Conservation (phyloP, 768 basidiomycete species). For the Crucibulum laeve region DNA sequence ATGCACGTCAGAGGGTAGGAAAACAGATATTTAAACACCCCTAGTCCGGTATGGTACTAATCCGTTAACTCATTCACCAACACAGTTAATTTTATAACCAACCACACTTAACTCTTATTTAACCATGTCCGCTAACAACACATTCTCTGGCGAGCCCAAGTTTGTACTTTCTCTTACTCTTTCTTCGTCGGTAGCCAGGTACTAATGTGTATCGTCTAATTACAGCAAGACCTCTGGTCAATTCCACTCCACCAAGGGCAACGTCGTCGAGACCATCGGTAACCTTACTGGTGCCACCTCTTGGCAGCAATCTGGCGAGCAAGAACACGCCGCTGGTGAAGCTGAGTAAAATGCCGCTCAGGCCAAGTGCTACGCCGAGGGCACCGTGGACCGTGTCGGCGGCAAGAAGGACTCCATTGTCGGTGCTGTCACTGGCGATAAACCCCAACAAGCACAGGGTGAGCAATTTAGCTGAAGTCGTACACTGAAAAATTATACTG, state of each 20-base stretch:
- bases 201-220: neutral
- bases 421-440: conserved; percentile 44
- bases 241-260: conserved; percentile 34
- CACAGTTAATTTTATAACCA: too few species aligned
- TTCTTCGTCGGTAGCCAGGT: too few species aligned
- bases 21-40: too few species aligned
- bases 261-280: conserved; percentile 29
- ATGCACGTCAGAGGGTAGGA: too few species aligned
- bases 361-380: conserved; percentile 41
- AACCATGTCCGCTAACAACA: neutral
- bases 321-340: conserved; percentile 44
- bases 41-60: too few species aligned
- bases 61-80: too few species aligned
- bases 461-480: too few species aligned
- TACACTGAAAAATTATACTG: neutral
- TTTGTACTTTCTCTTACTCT: too few species aligned
- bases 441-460: conserved; percentile 36
- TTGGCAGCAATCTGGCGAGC: conserved; percentile 37
- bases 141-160: conserved; percentile 9
- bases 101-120: too few species aligned
- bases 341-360: conserved; percentile 39
- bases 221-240: conserved; percentile 33
- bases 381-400: conserved; percentile 32
- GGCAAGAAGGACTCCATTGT: conserved; percentile 42
- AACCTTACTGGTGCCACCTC: conserved; percentile 37